phyloP scores from a whole-genome alignment of 73 alveolate species.

The Paramecium pentaurelia region DNA sequence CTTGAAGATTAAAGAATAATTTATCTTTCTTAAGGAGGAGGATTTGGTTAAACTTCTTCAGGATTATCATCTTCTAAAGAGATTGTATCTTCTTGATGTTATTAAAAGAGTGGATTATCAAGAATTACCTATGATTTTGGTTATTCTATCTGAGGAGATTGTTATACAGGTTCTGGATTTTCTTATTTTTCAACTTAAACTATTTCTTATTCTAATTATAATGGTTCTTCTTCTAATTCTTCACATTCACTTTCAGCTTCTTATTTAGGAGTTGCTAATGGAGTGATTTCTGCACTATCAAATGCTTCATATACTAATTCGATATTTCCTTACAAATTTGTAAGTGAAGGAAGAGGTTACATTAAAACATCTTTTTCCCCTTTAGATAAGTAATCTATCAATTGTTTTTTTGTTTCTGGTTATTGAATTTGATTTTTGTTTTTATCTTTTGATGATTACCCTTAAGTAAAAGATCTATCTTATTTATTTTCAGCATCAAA shows the following conservation, averaged over 20 bases:
- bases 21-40: background rate
- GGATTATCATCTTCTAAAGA: background rate
- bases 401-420: background rate
- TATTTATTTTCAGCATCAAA: background rate
- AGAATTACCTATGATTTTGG: background rate
- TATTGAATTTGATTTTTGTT: background rate
- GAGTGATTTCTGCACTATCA: constrained; percentile 6
- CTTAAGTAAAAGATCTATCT: background rate
- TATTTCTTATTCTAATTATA: background rate
- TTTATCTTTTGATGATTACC: background rate
- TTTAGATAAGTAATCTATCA: background rate
- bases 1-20: background rate
- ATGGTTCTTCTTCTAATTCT: background rate
- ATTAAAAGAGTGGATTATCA: background rate
- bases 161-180: background rate
- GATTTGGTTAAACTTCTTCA: background rate
- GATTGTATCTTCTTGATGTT: background rate
- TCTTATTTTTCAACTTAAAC: background rate
- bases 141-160: background rate
- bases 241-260: background rate
- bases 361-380: background rate
- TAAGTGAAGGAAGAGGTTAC: background rate
- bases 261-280: background rate
- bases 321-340: background rate
- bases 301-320: background rate